phyloP scores from a whole-genome alignment of 139 green algal species.

The Dunaliella primolecta region DNA sequence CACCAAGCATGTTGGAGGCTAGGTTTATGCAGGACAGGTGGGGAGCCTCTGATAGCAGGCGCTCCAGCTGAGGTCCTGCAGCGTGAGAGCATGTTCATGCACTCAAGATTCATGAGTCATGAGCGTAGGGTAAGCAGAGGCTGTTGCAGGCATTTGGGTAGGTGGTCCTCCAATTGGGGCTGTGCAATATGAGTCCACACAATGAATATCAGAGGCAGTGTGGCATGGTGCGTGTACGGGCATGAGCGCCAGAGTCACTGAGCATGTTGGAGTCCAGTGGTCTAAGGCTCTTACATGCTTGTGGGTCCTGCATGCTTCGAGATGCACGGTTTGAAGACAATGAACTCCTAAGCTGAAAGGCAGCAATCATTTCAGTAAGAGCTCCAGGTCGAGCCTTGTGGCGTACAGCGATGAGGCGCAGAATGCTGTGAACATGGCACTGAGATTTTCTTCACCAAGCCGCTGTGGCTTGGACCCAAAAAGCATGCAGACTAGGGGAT shows the following conservation, averaged over 20 bases:
- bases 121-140: neutral
- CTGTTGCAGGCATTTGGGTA: neutral
- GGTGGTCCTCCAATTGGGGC: neutral
- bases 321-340: too few species aligned
- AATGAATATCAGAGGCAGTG: neutral
- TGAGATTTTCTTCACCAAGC: too few species aligned
- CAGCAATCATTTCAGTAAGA: too few species aligned
- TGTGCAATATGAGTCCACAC: neutral
- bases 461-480: too few species aligned
- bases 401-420: too few species aligned
- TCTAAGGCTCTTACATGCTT: too few species aligned
- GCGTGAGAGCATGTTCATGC: neutral
- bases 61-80: constrained; percentile 43
- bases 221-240: neutral
- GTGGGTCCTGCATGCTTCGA: too few species aligned
- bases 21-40: constrained; percentile 32
- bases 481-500: too few species aligned
- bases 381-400: too few species aligned
- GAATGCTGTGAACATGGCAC: too few species aligned
- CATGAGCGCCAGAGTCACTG: neutral
- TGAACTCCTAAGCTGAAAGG: too few species aligned
- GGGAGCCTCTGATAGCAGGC: constrained; percentile 27
- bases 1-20: constrained; percentile 39
- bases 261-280: neutral
- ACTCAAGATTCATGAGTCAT: neutral